A percentile compares a stretch with the other conserved stretches of the same genome.
These are phyloP conservation scores for Chlamydomonas urium DNA, from an alignment of 139 green algal genomes.

Conservation along the genomic window DNA sequence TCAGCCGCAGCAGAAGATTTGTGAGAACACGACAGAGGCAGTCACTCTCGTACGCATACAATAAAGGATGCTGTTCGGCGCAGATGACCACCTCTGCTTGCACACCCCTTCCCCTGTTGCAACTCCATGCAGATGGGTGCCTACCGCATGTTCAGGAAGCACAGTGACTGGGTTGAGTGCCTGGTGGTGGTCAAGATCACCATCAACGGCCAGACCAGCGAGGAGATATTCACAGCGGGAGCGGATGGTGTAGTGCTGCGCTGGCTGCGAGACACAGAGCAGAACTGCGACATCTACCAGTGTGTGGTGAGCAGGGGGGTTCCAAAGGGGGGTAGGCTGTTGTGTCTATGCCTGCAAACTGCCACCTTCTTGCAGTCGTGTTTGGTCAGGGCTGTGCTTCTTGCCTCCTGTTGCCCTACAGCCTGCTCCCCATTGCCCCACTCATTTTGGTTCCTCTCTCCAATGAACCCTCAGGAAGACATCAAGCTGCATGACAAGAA, in stretches of 20 bases:
- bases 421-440: not conserved
- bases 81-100: too few relatives aligned
- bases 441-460: not conserved
- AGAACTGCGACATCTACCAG: conserved; percentile 62
- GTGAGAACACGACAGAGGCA: too few relatives aligned
- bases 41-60: too few relatives aligned
- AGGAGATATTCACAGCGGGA: conserved; percentile 43
- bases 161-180: conserved; percentile 57
- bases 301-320: conserved; percentile 31
- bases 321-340: too few relatives aligned
- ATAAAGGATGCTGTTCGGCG: too few relatives aligned
- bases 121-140: not conserved
- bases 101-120: too few relatives aligned
- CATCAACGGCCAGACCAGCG: conserved; percentile 17
- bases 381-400: too few relatives aligned
- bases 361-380: too few relatives aligned
- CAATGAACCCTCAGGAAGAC: conserved; percentile 15
- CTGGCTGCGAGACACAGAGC: conserved; percentile 65
- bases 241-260: conserved; percentile 46
- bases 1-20: too few relatives aligned
- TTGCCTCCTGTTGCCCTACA: too few relatives aligned
- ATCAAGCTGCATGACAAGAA: conserved; percentile 42
- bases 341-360: too few relatives aligned
- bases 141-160: conserved; percentile 47
- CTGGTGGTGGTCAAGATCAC: conserved; percentile 41